These are phyloP conservation scores for Bruguiera sexangula DNA, from an alignment of 345 rosid genomes.

Conservation along the genomic window DNA sequence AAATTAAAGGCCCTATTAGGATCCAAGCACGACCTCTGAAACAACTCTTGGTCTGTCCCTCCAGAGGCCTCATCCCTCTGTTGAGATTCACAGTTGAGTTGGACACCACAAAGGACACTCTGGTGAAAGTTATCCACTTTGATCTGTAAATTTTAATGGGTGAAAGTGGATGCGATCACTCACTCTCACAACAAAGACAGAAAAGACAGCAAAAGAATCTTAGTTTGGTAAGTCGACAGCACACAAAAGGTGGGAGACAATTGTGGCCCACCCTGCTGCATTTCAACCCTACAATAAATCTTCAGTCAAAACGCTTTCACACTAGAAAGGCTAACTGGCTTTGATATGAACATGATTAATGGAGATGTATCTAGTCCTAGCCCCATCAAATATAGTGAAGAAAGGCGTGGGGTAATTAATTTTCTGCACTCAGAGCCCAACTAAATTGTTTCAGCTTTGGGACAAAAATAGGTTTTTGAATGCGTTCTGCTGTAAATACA, in stretches of 20 bases:
- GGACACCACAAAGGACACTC: conserved; percentile 14
- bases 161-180: conserved; percentile 24
- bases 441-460: not conserved
- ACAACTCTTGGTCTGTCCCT: not conserved
- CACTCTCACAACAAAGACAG: conserved; percentile 31
- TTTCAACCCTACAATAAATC: conserved; percentile 38
- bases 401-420: too few relatives aligned
- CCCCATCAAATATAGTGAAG: conserved; percentile 13
- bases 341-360: conserved; percentile 14
- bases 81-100: conserved; percentile 20
- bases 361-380: conserved; percentile 15
- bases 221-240: conserved; percentile 25
- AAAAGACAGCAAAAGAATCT: conserved; percentile 34
- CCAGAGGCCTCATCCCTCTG: conserved; percentile 17
- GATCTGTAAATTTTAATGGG: conserved; percentile 22
- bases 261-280: conserved; percentile 44
- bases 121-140: conserved; percentile 30
- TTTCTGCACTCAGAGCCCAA: not conserved
- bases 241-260: conserved; percentile 45
- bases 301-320: conserved; percentile 27
- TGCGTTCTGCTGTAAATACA: too few relatives aligned
- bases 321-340: conserved; percentile 5
- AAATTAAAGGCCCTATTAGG: too few relatives aligned
- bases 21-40: conserved; percentile 7
- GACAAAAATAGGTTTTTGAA: not conserved